Conservation (phyloP, 768 basidiomycete species). For the Tephrocybe sp. region DNA sequence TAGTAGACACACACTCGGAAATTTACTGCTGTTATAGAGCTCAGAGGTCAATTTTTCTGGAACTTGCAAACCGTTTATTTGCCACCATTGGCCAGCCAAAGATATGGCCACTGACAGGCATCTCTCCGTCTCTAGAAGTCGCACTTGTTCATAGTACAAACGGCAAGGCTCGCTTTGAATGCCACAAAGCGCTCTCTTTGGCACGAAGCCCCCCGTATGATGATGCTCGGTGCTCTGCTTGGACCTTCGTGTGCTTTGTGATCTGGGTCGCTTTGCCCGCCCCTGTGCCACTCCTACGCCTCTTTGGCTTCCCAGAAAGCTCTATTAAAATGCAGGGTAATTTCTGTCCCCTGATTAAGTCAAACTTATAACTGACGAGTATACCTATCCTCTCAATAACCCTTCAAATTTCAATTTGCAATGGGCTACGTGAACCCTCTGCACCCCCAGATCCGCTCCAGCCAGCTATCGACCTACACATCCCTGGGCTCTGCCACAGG, state of each 20-base stretch:
- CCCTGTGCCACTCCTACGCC: neutral
- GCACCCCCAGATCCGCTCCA: slow-evolving; percentile 35
- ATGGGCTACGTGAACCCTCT: slow-evolving; percentile 46
- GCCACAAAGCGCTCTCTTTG: neutral
- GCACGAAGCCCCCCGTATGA: neutral
- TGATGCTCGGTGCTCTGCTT: neutral
- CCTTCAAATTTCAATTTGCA: neutral
- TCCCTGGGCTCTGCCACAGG: slow-evolving; percentile 22
- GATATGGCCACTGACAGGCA: neutral
- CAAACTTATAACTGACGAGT: neutral
- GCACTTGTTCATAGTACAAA: no score
- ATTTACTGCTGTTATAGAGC: no score
- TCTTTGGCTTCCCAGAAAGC: neutral
- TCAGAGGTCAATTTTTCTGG: no score
- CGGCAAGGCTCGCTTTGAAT: neutral
- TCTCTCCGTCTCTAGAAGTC: neutral
- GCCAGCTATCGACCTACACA: slow-evolving; percentile 26
- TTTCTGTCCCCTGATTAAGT: neutral
- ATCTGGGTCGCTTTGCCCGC: neutral
- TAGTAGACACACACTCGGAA: no score
- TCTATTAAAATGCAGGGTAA: neutral
- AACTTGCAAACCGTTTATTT: no score
- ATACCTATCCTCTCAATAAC: neutral
- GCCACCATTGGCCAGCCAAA: no score
- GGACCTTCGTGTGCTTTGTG: no score